phyloP scores from a whole-genome alignment of 2,329 filamentous ascomycete genomes.

The Cercospora zeina region DNA sequence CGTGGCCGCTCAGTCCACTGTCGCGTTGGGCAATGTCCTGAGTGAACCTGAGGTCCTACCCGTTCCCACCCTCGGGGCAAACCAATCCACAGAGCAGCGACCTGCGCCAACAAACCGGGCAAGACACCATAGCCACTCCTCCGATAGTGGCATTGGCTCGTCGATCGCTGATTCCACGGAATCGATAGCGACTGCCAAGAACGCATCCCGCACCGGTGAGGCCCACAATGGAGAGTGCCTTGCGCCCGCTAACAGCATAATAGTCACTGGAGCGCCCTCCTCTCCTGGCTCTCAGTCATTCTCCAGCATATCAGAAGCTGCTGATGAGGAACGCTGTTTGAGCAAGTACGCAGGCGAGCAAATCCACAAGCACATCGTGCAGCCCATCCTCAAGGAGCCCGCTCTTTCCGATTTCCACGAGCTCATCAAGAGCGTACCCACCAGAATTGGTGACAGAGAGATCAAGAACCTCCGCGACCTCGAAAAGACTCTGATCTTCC shows the following conservation, averaged over 20 bases:
- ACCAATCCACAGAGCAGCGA: slow-evolving; percentile 37
- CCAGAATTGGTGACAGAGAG: slow-evolving; percentile 77
- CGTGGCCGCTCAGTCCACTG: slow-evolving; percentile 41
- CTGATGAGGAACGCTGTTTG: slow-evolving; percentile 55
- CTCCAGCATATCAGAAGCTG: slow-evolving; percentile 42
- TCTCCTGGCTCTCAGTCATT: slow-evolving; percentile 45
- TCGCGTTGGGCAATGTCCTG: slow-evolving; percentile 44
- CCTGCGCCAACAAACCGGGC: slow-evolving; percentile 39
- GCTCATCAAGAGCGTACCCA: slow-evolving; percentile 74
- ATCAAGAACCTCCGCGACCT: slow-evolving; percentile 90
- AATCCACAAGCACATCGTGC: slow-evolving; percentile 76
- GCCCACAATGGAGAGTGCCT: slow-evolving; percentile 3
- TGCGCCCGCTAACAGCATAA: slow-evolving; percentile 7
- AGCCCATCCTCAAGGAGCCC: slow-evolving; percentile 72
- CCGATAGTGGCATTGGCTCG: slow-evolving; percentile 85
- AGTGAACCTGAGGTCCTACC: slow-evolving; percentile 53
- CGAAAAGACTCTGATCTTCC: slow-evolving; percentile 87
- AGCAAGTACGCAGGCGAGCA: slow-evolving; percentile 70
- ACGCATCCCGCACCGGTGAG: slow-evolving; percentile 33
- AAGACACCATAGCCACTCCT: slow-evolving; percentile 67
- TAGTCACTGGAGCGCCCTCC: slow-evolving; percentile 13
- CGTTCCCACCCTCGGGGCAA: slow-evolving; percentile 49
- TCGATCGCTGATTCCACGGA: slow-evolving; percentile 59
- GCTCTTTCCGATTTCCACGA: slow-evolving; percentile 77
- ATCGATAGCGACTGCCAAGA: slow-evolving; percentile 32